Percentiles rank a stretch among this genome's conserved stretches.
Conservation (phyloP, 2,329 filamentous ascomycete species). For the Ophiognomonia clavigignenti-juglandacearum region DNA sequence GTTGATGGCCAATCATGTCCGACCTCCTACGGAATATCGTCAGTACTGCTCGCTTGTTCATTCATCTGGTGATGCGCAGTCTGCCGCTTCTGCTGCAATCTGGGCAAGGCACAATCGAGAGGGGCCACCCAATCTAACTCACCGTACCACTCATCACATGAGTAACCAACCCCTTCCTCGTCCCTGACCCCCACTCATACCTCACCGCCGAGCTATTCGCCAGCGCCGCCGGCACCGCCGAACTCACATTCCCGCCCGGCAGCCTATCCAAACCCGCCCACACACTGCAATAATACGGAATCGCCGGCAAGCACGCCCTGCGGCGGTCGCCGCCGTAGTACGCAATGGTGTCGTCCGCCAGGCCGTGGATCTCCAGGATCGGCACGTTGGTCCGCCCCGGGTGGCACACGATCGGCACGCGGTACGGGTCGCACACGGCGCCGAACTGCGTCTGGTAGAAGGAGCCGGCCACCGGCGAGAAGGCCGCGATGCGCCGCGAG, state of each 20-base stretch:
- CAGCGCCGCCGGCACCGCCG: constrained; percentile 6
- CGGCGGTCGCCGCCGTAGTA: constrained; percentile 37
- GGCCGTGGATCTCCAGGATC: constrained; percentile 47
- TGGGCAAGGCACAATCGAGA: neutral
- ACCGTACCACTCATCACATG: constrained; percentile 29
- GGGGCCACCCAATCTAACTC: neutral
- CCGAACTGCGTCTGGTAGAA: constrained; percentile 31
- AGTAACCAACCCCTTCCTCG: constrained; percentile 21
- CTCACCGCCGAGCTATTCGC: constrained; percentile 19
- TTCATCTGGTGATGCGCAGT: no score
- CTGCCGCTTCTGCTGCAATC: no score
- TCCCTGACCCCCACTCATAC: constrained; percentile 29
- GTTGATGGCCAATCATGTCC: constrained; percentile 19
- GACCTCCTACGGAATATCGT: constrained; percentile 7
- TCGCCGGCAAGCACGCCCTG: constrained; percentile 37
- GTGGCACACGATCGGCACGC: constrained; percentile 28
- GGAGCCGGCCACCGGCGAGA: constrained; percentile 36
- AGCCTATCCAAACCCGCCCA: constrained; percentile 33
- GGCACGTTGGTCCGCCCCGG: constrained; percentile 32
- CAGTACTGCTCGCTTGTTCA: neutral
- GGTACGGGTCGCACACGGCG: constrained; percentile 5
- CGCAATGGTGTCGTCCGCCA: constrained; percentile 37
- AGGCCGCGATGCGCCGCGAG: constrained; percentile 34
- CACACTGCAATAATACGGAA: constrained; percentile 32
- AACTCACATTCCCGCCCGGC: constrained; percentile 3